phyloP scores from a whole-genome alignment of 306 rosid species.

The Vigna trinervia region DNA sequence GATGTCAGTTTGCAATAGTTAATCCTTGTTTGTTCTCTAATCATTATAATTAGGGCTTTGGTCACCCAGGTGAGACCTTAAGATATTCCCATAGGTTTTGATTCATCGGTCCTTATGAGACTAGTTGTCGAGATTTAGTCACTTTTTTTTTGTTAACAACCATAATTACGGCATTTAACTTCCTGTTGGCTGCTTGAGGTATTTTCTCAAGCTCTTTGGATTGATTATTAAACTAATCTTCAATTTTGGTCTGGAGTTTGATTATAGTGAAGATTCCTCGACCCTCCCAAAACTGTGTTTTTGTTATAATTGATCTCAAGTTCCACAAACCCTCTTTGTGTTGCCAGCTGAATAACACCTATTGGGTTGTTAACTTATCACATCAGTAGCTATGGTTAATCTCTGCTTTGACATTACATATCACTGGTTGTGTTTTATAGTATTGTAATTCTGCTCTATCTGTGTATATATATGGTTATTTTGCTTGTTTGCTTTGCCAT shows the following conservation, averaged over 20 bases:
- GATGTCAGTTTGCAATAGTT: conserved; percentile 2
- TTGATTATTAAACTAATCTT: background rate
- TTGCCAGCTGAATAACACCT: background rate
- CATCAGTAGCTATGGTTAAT: background rate
- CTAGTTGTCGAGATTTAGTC: too few relatives aligned
- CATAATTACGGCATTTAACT: too few relatives aligned
- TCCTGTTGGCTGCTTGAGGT: too few relatives aligned
- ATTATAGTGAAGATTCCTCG: too few relatives aligned
- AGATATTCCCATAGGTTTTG: too few relatives aligned
- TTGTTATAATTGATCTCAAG: background rate
- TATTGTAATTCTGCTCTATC: background rate
- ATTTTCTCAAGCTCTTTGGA: too few relatives aligned
- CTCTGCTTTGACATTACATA: background rate
- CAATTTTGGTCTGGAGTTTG: background rate
- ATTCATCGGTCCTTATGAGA: too few relatives aligned
- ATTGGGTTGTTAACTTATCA: background rate
- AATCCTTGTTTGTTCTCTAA: background rate
- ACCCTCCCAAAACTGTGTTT: background rate
- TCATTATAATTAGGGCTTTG: background rate
- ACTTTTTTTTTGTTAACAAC: too few relatives aligned
- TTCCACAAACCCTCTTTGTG: background rate
- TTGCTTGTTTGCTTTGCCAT: background rate
- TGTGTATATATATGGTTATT: background rate
- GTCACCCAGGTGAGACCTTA: too few relatives aligned
- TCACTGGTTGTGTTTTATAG: conserved; percentile 1